Evolutionary conservation across 305 asterid species (phyloP), one percentile per base, ranked within the genome.

Genomic region (Ilex paraguariensis): DNA sequence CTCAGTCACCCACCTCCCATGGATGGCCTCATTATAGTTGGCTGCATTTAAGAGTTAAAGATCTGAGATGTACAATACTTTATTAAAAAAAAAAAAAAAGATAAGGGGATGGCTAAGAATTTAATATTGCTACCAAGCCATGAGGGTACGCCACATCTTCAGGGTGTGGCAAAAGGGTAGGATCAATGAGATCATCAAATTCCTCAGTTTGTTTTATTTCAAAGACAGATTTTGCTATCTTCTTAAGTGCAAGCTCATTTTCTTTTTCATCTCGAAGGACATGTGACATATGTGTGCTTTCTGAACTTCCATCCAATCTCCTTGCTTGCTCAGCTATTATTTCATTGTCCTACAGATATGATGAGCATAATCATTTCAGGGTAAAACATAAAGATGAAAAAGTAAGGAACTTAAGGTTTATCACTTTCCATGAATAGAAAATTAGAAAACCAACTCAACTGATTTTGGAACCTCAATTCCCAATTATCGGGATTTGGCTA

Each of bases 1-100:
- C 62, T 63, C 21, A 61, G 13, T 21, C 39, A 70, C 76, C 68
- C 60, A 80, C 90, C 88, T 73, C 66, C 79, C 53, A 63, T 54
- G 11, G 73, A 53, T 65, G 79, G 63, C 66, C 72, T 68, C 54
- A 46, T 54, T 54, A 71, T 70, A 46, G 51, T 62, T 60, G 69
- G 78, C 85, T 84, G 81, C 81, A 81, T 33, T 62, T 30, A 54
- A 53, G 13, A 13, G 10, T 62, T 36, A 36, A 11, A 67, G 17
- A 56, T 57, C 58, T 50, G 57, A 59, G 64, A 51, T 51, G n/a
- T 59, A 50, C n/a, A 28, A 7, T 55, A 55, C 31, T 17, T 12
- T 4, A 55, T 55, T 5, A n/a, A 6, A 15, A 44, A 16, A 42
- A 13, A n/a, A 6, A 15, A 44, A 40, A 42, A 58, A 42, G 39